Base-by-base conservation (phyloP, 2,329 filamentous ascomycete species). In the Myrmaecium sp. region DNA sequence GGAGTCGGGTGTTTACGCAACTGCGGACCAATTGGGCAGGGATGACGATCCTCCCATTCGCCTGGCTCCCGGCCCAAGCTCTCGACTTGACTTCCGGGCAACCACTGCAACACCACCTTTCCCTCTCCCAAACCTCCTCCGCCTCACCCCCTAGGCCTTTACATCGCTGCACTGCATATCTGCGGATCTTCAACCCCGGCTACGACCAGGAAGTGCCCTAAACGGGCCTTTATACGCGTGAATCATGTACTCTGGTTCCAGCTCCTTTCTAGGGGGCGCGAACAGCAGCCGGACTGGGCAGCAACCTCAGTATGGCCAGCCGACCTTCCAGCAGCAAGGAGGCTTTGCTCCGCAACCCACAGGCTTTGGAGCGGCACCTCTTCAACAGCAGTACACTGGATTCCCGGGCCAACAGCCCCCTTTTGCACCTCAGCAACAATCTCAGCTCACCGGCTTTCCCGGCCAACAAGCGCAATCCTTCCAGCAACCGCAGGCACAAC, bases 231-330 rank as follows among this genome's bases (percentile, higher is more conserved):
- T n/a, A n/a, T n/a, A n/a, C n/a, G n/a, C n/a, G n/a, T n/a, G n/a
- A n/a, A 48, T 45, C 55, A 94, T 94, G 86, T 95, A 81, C 60
- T 89, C 82, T 39, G 81, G 76, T 51, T 79, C 81, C 39, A 91
- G 79, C 61, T 74, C 79, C 37, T 94, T 75, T 54, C 58, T 92
- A 44, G 82, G 82, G 54, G 77, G 74, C 57, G 69, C 66, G 52
- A 81, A 74, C 49, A 76, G 65, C 60, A 69, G 76, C 50, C 77
- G 74, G 33, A 78, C 77, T 26, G 70, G 71, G 36, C n/a, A n/a
- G n/a, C 52, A 54, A 41, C 53, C 50, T 40, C 41, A 61, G 53
- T 49, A 58, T 48, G 46, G 54, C 37, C 54, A 57, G 38, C 64
- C 63, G 41, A 57, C 58, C 33, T 58, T 41, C 30, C 59, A 39